Conservation (phyloP, 2,329 filamentous ascomycete species). For the Diplodia sapinea region DNA sequence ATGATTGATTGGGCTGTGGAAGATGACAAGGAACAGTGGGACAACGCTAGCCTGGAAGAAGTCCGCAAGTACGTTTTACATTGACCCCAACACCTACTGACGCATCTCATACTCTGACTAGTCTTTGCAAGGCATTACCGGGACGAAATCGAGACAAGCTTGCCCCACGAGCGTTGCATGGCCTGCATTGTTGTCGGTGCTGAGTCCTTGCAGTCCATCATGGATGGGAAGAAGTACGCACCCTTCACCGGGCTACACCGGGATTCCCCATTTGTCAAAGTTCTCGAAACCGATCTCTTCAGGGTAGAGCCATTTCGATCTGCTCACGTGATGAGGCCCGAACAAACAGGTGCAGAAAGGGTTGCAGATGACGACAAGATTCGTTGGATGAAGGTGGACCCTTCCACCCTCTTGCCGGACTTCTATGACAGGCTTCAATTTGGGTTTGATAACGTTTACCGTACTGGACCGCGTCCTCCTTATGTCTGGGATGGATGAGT, state of each 20-base stretch:
- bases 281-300: too few relatives aligned
- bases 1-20: neutral
- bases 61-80: neutral
- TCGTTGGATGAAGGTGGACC: too few relatives aligned
- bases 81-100: too few relatives aligned
- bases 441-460: too few relatives aligned
- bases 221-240: neutral
- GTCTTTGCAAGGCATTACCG: neutral
- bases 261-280: neutral
- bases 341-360: too few relatives aligned
- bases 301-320: too few relatives aligned
- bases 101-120: neutral
- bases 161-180: rapidly evolving
- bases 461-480: too few relatives aligned
- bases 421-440: too few relatives aligned
- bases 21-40: neutral
- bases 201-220: neutral
- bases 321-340: too few relatives aligned
- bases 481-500: too few relatives aligned
- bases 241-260: neutral
- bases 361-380: too few relatives aligned
- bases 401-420: too few relatives aligned
- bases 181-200: neutral
- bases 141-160: neutral
- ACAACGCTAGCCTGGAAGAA: neutral